Percentiles rank a stretch among this genome's conserved stretches.
phyloP scores from a whole-genome alignment of 2,329 filamentous ascomycete species.

The Sporothrix inflata region DNA sequence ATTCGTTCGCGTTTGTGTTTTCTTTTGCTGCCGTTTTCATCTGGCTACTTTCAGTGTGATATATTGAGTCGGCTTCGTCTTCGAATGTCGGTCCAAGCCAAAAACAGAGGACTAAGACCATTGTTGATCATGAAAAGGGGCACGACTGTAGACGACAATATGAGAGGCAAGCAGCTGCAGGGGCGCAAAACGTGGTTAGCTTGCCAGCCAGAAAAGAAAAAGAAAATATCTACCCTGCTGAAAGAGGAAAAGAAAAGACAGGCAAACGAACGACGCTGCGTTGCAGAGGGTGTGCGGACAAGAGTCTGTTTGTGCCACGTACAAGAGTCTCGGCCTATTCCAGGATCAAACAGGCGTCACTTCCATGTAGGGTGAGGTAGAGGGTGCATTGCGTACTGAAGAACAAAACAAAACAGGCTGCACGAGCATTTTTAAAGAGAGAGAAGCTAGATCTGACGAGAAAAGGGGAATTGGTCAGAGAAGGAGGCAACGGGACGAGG shows the following conservation, averaged over 20 bases:
- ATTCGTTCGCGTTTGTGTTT: not conserved
- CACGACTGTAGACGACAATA: too few relatives aligned
- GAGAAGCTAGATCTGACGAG: not conserved
- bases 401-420: not conserved
- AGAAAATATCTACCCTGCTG: not conserved
- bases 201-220: not conserved
- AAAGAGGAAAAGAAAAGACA: not conserved
- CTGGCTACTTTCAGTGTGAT: not conserved
- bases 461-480: not conserved
- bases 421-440: too few relatives aligned
- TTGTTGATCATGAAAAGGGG: not conserved
- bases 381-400: not conserved
- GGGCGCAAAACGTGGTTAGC: not conserved
- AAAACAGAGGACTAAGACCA: not conserved
- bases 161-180: not conserved
- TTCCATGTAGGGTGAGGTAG: not conserved
- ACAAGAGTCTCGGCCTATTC: not conserved
- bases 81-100: not conserved
- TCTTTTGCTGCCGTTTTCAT: not conserved
- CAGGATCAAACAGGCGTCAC: not conserved
- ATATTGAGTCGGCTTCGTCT: not conserved
- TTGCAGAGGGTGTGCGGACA: not conserved
- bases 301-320: not conserved
- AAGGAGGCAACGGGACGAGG: not conserved
- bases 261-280: not conserved